phyloP scores from a whole-genome alignment of 805 yeast genomes.

The Candida vartiovaarae region DNA sequence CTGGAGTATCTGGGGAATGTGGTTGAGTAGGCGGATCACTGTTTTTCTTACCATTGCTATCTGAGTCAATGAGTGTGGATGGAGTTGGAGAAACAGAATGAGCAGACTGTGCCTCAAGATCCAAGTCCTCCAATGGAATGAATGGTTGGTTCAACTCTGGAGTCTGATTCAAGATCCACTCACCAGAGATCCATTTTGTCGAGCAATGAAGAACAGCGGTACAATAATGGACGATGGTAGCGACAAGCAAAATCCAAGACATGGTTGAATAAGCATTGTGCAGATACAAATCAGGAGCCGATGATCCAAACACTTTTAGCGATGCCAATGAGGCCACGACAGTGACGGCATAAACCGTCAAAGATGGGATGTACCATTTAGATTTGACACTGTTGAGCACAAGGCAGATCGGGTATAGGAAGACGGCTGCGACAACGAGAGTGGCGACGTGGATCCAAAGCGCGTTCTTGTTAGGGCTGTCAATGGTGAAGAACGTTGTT shows the following conservation, averaged over 20 bases:
- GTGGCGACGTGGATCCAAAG: constrained; percentile 49
- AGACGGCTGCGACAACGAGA: constrained; percentile 36
- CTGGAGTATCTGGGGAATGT: constrained; percentile 11
- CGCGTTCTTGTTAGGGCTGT: constrained; percentile 41
- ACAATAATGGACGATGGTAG: constrained; percentile 46
- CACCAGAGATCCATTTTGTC: constrained; percentile 33
- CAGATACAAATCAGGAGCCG: constrained; percentile 69
- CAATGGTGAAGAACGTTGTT: constrained; percentile 60
- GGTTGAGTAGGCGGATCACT: neutral
- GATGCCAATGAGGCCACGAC: constrained; percentile 45
- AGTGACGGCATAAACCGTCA: constrained; percentile 42
- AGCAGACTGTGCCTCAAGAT: constrained; percentile 13
- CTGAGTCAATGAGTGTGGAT: constrained; percentile 20
- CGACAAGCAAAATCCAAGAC: constrained; percentile 51
- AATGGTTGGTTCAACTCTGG: constrained; percentile 15
- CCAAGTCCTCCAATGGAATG: constrained; percentile 26
- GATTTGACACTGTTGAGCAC: constrained; percentile 56
- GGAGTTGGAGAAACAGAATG: constrained; percentile 16
- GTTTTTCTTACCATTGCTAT: neutral
- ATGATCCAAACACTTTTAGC: constrained; percentile 48
- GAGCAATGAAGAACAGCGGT: constrained; percentile 45
- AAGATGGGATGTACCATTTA: constrained; percentile 49
- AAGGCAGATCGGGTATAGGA: constrained; percentile 63
- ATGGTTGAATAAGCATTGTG: constrained; percentile 64
- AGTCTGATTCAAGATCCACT: constrained; percentile 13